Evolutionary conservation across 2,329 filamentous ascomycete species (phyloP), one percentile per base, ranked within the genome.

Genomic region (Sarocladium brachiariae): DNA sequence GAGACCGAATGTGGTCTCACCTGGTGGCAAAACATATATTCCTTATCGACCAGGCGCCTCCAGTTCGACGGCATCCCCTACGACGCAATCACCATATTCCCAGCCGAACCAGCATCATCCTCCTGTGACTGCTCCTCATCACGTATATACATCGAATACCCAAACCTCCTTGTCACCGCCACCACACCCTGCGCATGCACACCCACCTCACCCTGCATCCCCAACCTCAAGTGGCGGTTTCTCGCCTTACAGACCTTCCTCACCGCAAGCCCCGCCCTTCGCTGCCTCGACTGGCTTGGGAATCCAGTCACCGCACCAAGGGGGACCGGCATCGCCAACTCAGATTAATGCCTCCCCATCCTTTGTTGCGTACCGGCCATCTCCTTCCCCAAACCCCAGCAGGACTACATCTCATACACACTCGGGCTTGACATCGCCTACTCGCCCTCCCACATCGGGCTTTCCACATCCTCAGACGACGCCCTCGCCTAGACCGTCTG

Each of bases 11-110:
- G 14, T 23, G 16, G 25, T 47, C 6, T 47, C 43, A 16, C 43
- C 43, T 21, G 43, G 43, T 4, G 46, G 30, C 6, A 49, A 27
- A 19, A 49, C 46, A 10, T 49, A 49, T 37, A 49, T 56, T 18
- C 51, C 62, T 25, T 67, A 65, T 43, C 58, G 59, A 33, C 65
- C 63, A 51, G 25, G 35, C 49, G 43, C 43, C 13, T 7, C 27
- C 8, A 47, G 43, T 16, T 23, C 43, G 25, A 47, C 43, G n/a
- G n/a, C 53, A 23, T 49, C 47, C 23, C 50, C 56, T 18, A 33
- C 51, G 3, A 23, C 31, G 19, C 37, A 23, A 27, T 43, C 48
- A 21, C 54, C 53, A 19, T 31, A n/a, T 9, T 31, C 9, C 14
- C 30, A 37, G 10, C 33, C 23, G 23, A 30, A 35, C 18, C 52